Evolutionary conservation across 2,329 filamentous ascomycete species (phyloP), one percentile per base, ranked within the genome.

Genomic region (Talaromyces sp.): DNA sequence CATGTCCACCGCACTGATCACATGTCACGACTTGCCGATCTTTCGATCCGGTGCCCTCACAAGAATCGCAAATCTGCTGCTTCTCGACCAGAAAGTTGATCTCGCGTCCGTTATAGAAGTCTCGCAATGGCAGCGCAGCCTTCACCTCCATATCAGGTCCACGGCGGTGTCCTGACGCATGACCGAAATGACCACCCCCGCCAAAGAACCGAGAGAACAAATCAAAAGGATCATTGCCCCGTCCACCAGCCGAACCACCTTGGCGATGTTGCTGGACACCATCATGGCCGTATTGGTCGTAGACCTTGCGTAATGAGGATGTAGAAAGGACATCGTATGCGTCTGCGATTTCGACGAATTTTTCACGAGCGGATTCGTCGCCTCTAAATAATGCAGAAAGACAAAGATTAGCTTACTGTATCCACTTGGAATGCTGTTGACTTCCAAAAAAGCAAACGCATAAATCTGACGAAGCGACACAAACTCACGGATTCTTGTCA

Each of bases 171-270:
- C 87, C 87, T 5, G 81, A 78, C 44, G 86, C 85, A 64, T 88
- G 77, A 14, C 88, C 88, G 59, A 90, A 95, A 74, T 94, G 90
- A 9, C 91, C 91, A 33, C 84, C 88, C 19, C 93, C 93, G 58
- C 94, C 94, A 70, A 99, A 99, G 83, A 99, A 97, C 62, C 91
- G 88, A 49, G 87, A 91, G 81, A 99, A 99, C 37, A 99, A 80
- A 73, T 99, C 94, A 70, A 97, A 97, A 17, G 94, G 92, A 69
- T 99, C 92, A 70, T 93, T 87, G 54, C 84, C 75, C 5, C 71
- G 68, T 27, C 78, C 76, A 8, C 76, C 78, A 39, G 81, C 81
- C 9, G 82, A 81, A 45, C 84, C 84, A 41, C 90, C 88, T 65
- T 89, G 85, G 66, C 90, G 83, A 65, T 89, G 90, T 69, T 94